Conservation (phyloP, 2,329 filamentous ascomycete species). For the Coniochaeta sp. region DNA sequence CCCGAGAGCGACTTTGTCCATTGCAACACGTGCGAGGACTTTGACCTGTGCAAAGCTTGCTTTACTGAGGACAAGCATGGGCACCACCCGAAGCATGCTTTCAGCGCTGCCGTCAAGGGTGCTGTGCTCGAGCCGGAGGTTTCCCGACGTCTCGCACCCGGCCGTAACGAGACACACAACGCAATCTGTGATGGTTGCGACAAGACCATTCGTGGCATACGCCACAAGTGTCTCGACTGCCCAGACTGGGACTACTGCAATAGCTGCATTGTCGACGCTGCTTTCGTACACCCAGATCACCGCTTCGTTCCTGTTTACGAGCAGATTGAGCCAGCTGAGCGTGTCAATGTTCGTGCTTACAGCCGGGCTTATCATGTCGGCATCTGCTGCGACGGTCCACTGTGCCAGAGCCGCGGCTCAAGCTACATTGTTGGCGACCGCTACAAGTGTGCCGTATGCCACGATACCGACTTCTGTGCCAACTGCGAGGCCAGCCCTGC, state of each 20-base stretch:
- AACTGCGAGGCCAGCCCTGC: slow-evolving; percentile 83
- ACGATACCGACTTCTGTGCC: slow-evolving; percentile 92
- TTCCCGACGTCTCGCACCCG: slow-evolving; percentile 62
- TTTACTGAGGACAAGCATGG: slow-evolving; percentile 72
- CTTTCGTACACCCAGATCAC: slow-evolving; percentile 68
- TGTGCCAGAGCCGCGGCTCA: slow-evolving; percentile 57
- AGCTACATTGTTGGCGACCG: slow-evolving; percentile 78
- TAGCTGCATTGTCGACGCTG: slow-evolving; percentile 61
- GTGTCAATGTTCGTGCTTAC: slow-evolving; percentile 26
- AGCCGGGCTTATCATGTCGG: slow-evolving; percentile 60
- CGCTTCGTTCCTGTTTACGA: slow-evolving; percentile 86
- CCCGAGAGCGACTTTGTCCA: slow-evolving; percentile 76
- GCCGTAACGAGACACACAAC: slow-evolving; percentile 73
- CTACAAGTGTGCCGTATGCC: slow-evolving; percentile 96
- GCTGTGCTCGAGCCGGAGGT: slow-evolving; percentile 55
- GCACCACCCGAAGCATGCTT: slow-evolving; percentile 82
- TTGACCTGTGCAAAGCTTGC: slow-evolving; percentile 82
- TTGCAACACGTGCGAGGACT: slow-evolving; percentile 80
- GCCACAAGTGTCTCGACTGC: slow-evolving; percentile 94
- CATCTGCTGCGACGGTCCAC: slow-evolving; percentile 90
- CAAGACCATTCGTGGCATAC: slow-evolving; percentile 76
- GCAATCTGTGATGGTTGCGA: slow-evolving; percentile 95
- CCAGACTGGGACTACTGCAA: slow-evolving; percentile 96
- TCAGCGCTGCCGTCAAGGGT: slow-evolving; percentile 59
- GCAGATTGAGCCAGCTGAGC: slow-evolving; percentile 39